Percentiles rank a stretch among this genome's conserved stretches.
Evolutionary conservation across 2,329 filamentous ascomycete species (phyloP).

Genomic region (Sporothrix mexicana): DNA sequence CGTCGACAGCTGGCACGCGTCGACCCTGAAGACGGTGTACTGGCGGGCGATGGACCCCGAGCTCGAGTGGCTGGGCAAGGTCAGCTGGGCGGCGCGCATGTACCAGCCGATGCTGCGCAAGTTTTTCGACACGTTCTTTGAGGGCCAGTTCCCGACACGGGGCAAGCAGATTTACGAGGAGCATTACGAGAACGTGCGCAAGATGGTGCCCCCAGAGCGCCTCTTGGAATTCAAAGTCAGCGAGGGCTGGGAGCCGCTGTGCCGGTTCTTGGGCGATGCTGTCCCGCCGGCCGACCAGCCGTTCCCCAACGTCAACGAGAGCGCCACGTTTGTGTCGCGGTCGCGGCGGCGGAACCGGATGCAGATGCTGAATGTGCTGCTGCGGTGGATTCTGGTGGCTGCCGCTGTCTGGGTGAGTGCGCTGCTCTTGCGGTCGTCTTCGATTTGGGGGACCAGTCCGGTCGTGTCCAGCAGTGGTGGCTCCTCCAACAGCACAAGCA

Average conservation of each 20-base stretch:
- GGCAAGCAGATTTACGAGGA: slow-evolving; percentile 32
- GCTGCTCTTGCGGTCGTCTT: slow-evolving; percentile 20
- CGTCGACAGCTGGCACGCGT: slow-evolving; percentile 49
- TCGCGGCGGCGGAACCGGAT: slow-evolving; percentile 39
- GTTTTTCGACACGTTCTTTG: slow-evolving; percentile 33
- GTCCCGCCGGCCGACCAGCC: slow-evolving; percentile 41
- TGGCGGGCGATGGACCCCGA: slow-evolving; percentile 33
- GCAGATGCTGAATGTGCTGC: slow-evolving; percentile 39
- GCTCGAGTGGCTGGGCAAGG: slow-evolving; percentile 24
- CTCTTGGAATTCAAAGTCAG: slow-evolving; percentile 48
- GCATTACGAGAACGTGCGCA: slow-evolving; percentile 40
- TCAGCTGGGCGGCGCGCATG: slow-evolving; percentile 34
- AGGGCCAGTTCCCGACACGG: slow-evolving; percentile 32
- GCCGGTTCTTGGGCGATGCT: slow-evolving; percentile 47
- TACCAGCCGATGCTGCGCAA: slow-evolving; percentile 36
- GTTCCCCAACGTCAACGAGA: slow-evolving; percentile 48
- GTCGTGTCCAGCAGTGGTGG: too few species aligned
- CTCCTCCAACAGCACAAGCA: not conserved
- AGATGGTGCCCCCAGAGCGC: slow-evolving; percentile 44
- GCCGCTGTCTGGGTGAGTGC: not conserved
- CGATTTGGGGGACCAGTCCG: not conserved
- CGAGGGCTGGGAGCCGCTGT: slow-evolving; percentile 52
- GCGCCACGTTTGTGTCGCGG: slow-evolving; percentile 38
- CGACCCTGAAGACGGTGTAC: slow-evolving; percentile 37
- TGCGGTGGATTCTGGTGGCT: slow-evolving; percentile 39